Base-by-base conservation (phyloP, 768 basidiomycete species). In the Boletus rex-veris region DNA sequence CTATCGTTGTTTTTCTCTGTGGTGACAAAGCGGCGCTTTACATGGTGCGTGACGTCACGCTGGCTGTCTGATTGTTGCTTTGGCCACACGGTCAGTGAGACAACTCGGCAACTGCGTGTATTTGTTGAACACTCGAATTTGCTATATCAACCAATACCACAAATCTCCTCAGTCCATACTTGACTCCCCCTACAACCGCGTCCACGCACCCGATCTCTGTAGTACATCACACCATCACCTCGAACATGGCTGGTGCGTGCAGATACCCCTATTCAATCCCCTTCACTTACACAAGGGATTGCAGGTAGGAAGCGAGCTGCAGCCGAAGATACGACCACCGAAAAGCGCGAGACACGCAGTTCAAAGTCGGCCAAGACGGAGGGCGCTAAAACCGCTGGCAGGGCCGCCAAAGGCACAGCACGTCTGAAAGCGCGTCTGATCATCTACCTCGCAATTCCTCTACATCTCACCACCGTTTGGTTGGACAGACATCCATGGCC, bases 351-450 rank as follows among this genome's bases (percentile, higher is more conserved):
- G 55, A 73, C 80, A 18, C 76, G 80, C 55, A 73, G 77, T 39
- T 71, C 79, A 38, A 84, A 83, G 65, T 72, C 71, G 1, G 72
- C 80, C 7, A 86, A 79, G 68, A 80, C 76, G 21, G 74, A 73
- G 31, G 58, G 62, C 31, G 50, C 59, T 19, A 63, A 66, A 19
- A 54, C 69, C 35, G 54, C 74, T 37, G 73, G 66, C 50, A 68
- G 59, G 50, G 66, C 66, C 1, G 71, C 68, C 42, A 74, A 71
- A 45, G 78, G 75, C 53, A 75, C 73, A 50, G 72, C 65, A 30
- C 64, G 73, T 36, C 66, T 74, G 52, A 85, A 83, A 77, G 82
- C 79, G 48, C 58, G 71, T 58, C 40, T 16, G 30, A 45, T 39
- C 39, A 24, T 30, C 31, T 24, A 16, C 21, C 14, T 9, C 56